Percentiles rank a stretch among this genome's conserved stretches.
phyloP scores from a whole-genome alignment of 2,329 filamentous ascomycete genomes.

The Botrytis porri region DNA sequence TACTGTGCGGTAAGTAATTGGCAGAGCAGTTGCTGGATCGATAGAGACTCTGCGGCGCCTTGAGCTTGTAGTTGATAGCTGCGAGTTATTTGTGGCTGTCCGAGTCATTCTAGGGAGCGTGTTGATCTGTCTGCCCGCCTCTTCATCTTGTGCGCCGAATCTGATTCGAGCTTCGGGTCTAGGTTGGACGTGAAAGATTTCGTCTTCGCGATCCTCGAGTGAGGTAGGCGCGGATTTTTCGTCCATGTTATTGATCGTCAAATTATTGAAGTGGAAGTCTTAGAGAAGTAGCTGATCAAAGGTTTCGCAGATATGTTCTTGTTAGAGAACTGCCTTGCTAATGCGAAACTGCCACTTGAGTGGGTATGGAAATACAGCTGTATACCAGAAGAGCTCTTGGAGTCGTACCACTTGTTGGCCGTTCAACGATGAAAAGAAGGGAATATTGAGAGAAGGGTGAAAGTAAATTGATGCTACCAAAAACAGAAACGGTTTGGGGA shows the following conservation, averaged over 20 bases:
- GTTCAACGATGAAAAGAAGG: neutral
- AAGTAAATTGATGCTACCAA: neutral
- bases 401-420: neutral
- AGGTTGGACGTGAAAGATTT: slow-evolving; percentile 21
- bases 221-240: slow-evolving; percentile 15
- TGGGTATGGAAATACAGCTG: neutral
- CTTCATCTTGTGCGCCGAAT: slow-evolving; percentile 22
- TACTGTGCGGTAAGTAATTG: slow-evolving; percentile 53
- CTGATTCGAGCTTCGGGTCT: slow-evolving; percentile 22
- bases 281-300: neutral
- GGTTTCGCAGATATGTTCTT: neutral
- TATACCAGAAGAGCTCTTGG: neutral
- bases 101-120: slow-evolving; percentile 20
- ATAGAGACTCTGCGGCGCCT: slow-evolving; percentile 32
- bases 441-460: neutral
- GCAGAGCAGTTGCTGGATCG: slow-evolving; percentile 44
- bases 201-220: slow-evolving; percentile 16
- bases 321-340: neutral
- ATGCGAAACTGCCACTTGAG: neutral
- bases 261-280: neutral
- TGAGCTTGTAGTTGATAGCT: slow-evolving; percentile 22
- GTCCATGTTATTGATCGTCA: slow-evolving; percentile 11
- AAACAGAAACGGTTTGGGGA: neutral
- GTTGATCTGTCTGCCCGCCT: slow-evolving; percentile 5
- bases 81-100: slow-evolving; percentile 25